These are phyloP conservation scores for Bonia amplexicaulis DNA, from an alignment of 176 grass and related monocot species.

Conservation along the genomic window DNA sequence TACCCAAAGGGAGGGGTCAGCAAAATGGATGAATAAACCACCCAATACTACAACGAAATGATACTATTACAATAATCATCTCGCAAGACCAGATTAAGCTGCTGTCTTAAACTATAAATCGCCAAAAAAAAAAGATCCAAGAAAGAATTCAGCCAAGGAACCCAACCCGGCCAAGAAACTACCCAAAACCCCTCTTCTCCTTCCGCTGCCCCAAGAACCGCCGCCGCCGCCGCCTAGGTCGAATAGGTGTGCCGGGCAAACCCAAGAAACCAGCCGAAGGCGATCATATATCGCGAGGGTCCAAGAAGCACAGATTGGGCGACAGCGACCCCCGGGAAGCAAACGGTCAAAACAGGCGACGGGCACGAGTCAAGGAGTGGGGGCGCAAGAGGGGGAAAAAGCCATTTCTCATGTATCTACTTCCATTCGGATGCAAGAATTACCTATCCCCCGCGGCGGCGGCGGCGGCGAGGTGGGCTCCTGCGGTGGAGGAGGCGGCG, in stretches of 20 bases:
- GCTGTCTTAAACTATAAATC: neutral
- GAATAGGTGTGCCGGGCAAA: too few relatives aligned
- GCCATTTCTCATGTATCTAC: neutral
- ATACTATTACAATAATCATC: neutral
- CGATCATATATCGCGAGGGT: neutral
- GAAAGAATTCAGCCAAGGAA: neutral
- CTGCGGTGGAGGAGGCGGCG: neutral
- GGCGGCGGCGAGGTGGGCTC: neutral
- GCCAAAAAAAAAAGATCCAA: too few relatives aligned
- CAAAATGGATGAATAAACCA: neutral
- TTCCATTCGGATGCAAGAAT: neutral
- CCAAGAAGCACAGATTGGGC: neutral
- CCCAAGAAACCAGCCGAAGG: neutral
- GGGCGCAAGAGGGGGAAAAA: neutral
- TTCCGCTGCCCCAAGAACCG: neutral
- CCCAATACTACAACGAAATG: neutral
- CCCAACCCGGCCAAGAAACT: neutral
- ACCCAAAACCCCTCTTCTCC: neutral
- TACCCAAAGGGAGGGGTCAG: neutral
- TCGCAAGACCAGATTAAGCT: neutral
- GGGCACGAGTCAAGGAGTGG: neutral
- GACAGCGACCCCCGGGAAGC: constrained; percentile 6
- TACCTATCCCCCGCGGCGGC: neutral
- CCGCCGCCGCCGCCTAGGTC: neutral
- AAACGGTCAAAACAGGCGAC: constrained; percentile 4